Conservation (phyloP, 2,329 filamentous ascomycete species). For the Cercospora sesami region DNA sequence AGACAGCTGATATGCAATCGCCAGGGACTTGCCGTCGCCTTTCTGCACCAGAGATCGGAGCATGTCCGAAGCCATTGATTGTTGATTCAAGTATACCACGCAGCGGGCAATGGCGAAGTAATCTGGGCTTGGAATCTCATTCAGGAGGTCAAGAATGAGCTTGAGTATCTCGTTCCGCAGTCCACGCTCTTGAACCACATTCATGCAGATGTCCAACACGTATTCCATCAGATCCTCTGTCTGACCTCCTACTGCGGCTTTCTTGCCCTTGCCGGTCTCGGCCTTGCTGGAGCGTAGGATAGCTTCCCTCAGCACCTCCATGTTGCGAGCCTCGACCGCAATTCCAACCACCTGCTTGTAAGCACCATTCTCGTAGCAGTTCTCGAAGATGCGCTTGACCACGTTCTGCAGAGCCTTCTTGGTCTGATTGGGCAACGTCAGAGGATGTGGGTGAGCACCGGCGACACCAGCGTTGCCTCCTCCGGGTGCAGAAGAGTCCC, state of each 20-base stretch:
- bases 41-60: conserved; percentile 78
- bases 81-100: conserved; percentile 90
- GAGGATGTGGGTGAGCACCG: conserved; percentile 56
- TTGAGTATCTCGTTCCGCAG: conserved; percentile 82
- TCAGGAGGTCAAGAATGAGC: conserved; percentile 91
- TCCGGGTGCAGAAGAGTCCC: conserved; percentile 57
- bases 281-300: conserved; percentile 89
- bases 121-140: conserved; percentile 86
- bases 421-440: conserved; percentile 71
- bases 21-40: conserved; percentile 73
- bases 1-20: conserved; percentile 93
- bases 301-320: conserved; percentile 80
- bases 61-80: conserved; percentile 85
- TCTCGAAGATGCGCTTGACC: conserved; percentile 87
- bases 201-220: conserved; percentile 93
- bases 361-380: conserved; percentile 78
- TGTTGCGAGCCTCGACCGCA: conserved; percentile 88
- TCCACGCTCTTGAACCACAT: conserved; percentile 88
- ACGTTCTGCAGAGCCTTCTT: conserved; percentile 78
- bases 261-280: conserved; percentile 67
- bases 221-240: conserved; percentile 97
- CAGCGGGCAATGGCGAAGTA: conserved; percentile 99
- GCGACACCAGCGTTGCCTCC: conserved; percentile 57
- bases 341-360: conserved; percentile 97
- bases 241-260: conserved; percentile 56